Evolutionary conservation across 257 asterid species (phyloP), one percentile per base, ranked within the genome.

Genomic region (Ilex aquifolium): DNA sequence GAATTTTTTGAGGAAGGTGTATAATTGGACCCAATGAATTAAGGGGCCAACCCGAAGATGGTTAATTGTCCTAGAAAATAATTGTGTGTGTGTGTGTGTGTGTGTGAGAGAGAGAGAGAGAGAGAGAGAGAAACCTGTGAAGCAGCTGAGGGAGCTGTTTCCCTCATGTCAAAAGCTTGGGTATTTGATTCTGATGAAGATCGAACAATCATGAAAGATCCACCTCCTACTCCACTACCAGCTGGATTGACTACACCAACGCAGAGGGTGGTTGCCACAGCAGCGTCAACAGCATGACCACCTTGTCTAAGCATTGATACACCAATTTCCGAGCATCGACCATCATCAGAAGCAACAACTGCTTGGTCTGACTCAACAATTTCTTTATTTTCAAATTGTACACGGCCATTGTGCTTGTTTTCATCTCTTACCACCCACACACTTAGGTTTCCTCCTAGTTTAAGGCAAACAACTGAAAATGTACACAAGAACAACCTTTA

Each of bases 261-360:
- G 72, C 97, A 91, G 1, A 84, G 31, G 2, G 96, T 91, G 10
- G 91, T 76, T 1, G 96, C 91, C 54, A 91, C 93, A 21, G 96
- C 80, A 52, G 96, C 97, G 82, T 88, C 97, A 59, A 91, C 89
- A 3, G 96, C 97, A 68, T 91, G 95, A 10, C 97, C 97, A 0
- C 89, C 96, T 55, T 65, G 71, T 69, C 72, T 77, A 0, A 90
- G 89, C 10, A 83, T 58, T 1, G 70, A 72, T n/a, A 76, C 76
- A 0, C 95, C 97, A 29, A 90, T 79, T 55, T 87, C 85, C 0
- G 97, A 90, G 86, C 97, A 90, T 44, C 90, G 87, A 5, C 87
- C 88, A 71, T 90, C 95, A 56, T 90, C 97, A 4, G 97, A 88
- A 5, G 97, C 94, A 62, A 87, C 90, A 31, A 83, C 95, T 12